Conservation (phyloP, 1,284 basidiomycete species). For the Leccinum pachyderme region DNA sequence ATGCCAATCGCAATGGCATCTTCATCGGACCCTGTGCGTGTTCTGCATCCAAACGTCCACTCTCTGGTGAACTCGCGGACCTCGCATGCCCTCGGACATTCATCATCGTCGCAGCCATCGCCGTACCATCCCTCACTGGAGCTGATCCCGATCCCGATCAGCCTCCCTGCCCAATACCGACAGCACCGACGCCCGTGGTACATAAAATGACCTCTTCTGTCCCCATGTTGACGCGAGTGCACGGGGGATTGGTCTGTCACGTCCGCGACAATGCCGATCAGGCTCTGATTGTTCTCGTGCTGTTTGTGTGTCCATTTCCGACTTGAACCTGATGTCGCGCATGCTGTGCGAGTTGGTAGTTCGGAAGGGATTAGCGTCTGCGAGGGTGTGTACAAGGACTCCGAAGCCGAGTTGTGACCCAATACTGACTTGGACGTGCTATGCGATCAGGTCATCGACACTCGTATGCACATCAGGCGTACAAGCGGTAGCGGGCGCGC, state of each 20-base stretch:
- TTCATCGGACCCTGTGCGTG: constrained; percentile 29
- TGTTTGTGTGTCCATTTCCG: neutral
- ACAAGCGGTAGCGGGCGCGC: neutral
- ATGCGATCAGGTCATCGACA: neutral
- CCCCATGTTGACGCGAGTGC: too few species aligned
- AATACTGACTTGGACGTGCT: neutral
- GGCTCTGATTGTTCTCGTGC: neutral
- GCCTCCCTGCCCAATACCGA: constrained; percentile 23
- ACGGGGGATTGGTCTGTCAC: constrained; percentile 34
- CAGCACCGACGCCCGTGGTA: constrained; percentile 11
- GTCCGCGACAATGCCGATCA: constrained; percentile 69
- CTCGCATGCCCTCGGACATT: neutral
- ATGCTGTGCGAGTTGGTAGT: neutral
- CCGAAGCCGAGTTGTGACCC: neutral
- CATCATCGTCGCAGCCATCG: neutral
- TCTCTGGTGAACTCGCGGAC: constrained; percentile 1
- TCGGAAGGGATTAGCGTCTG: too few species aligned
- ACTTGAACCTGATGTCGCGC: neutral
- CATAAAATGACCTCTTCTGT: too few species aligned
- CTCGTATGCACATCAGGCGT: constrained; percentile 5
- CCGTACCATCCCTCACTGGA: neutral
- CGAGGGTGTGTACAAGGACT: too few species aligned
- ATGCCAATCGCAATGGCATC: constrained; percentile 58
- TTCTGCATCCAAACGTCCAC: neutral
- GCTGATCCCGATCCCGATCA: constrained; percentile 11